A percentile compares a stretch with the other conserved stretches of the same genome.
These are phyloP conservation scores for Euphorbia lathyris DNA, from an alignment of 345 rosid genomes.

Conservation along the genomic window DNA sequence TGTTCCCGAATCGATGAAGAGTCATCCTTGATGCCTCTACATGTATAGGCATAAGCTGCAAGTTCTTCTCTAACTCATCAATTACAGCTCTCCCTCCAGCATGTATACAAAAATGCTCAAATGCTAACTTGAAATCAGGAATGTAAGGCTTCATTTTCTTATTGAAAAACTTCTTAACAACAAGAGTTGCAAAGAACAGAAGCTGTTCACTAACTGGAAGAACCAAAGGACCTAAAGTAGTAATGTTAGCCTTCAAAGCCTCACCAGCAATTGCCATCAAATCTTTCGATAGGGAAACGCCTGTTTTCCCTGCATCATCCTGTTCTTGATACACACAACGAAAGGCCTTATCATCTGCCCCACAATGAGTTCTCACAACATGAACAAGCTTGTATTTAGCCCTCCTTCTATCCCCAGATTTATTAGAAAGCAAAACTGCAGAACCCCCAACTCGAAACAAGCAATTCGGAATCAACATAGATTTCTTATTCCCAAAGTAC, in stretches of 20 bases:
- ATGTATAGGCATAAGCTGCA: conserved; percentile 21
- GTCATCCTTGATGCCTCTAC: conserved; percentile 30
- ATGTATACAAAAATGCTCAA: conserved; percentile 28
- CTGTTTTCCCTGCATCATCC: conserved; percentile 23
- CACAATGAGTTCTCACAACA: conserved; percentile 24
- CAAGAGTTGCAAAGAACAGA: conserved; percentile 27
- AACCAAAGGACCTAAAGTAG: conserved; percentile 20
- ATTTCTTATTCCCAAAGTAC: conserved; percentile 28
- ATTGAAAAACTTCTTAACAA: conserved; percentile 20
- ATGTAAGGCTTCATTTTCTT: conserved; percentile 24
- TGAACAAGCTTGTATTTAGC: conserved; percentile 27
- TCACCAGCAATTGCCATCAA: conserved; percentile 27
- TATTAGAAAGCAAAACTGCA: conserved; percentile 23
- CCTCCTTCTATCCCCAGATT: conserved; percentile 6
- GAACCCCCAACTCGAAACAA: conserved; percentile 27
- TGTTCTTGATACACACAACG: conserved; percentile 24
- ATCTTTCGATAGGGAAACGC: conserved; percentile 24
- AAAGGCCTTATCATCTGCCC: conserved; percentile 27
- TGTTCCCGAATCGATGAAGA: conserved; percentile 24
- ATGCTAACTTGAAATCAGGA: conserved; percentile 29
- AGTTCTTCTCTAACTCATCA: conserved; percentile 29
- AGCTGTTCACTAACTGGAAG: conserved; percentile 30
- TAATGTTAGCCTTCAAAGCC: conserved; percentile 20
- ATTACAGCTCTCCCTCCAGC: conserved; percentile 27
- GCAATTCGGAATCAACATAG: conserved; percentile 26